Evolutionary conservation across 2,329 filamentous ascomycete species (phyloP).

Genomic region (Ascochyta viciae-villosae): DNA sequence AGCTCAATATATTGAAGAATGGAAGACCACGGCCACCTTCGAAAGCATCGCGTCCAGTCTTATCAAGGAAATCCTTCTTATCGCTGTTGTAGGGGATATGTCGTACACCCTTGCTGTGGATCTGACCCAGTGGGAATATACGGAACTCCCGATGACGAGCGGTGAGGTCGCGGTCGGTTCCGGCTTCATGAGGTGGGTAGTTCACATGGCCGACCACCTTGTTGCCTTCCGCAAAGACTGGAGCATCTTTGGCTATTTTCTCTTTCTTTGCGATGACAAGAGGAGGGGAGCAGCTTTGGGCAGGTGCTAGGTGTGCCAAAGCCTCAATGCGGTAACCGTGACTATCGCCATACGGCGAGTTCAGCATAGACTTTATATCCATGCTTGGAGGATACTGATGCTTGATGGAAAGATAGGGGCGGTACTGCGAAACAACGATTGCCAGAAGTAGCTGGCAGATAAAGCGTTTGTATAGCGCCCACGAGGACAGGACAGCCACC

Average conservation of each 20-base stretch:
- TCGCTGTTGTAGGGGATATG: conserved; percentile 95
- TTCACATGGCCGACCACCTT: conserved; percentile 71
- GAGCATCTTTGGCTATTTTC: conserved; percentile 71
- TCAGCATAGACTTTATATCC: conserved; percentile 53
- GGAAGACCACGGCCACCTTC: conserved; percentile 67
- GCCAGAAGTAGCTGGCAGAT: conserved; percentile 26
- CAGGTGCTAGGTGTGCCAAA: conserved; percentile 15
- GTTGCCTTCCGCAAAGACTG: conserved; percentile 65
- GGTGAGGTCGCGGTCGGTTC: conserved; percentile 60
- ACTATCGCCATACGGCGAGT: conserved; percentile 34
- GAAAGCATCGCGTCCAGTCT: conserved; percentile 86
- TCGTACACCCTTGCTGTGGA: conserved; percentile 54
- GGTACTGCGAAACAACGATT: not conserved
- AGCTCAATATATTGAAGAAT: conserved; percentile 6
- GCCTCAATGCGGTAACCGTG: not conserved
- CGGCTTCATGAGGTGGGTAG: conserved; percentile 75
- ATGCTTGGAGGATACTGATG: conserved; percentile 26
- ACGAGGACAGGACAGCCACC: conserved; percentile 38
- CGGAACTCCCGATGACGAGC: conserved; percentile 68
- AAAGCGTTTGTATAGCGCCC: conserved; percentile 40
- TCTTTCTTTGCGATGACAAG: conserved; percentile 45
- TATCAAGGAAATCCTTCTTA: conserved; percentile 86
- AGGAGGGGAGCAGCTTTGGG: conserved; percentile 14
- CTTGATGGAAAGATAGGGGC: not conserved
- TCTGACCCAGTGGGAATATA: conserved; percentile 70